These are phyloP conservation scores for Rhizopus stolonifer DNA, from an alignment of 371 early-diverging fungal species.

Conservation along the genomic window DNA sequence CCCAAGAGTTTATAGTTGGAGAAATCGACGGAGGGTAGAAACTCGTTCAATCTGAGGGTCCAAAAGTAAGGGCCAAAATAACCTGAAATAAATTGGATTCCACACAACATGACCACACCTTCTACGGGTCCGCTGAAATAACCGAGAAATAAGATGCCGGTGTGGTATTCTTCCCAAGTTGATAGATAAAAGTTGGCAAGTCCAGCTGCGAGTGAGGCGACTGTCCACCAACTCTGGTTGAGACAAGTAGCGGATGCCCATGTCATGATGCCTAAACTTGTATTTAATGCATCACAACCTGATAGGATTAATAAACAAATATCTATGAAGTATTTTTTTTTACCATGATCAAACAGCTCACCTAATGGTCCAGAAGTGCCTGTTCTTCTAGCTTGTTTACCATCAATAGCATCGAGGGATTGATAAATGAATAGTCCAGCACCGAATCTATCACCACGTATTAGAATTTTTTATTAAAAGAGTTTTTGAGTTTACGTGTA, in stretches of 20 bases:
- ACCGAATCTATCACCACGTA: conserved; percentile 65
- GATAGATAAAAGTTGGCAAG: conserved; percentile 88
- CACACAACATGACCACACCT: conserved; percentile 78
- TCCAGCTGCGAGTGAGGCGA: conserved; percentile 55
- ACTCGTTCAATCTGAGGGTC: conserved; percentile 34
- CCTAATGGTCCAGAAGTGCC: conserved; percentile 91
- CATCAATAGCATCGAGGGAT: conserved; percentile 97
- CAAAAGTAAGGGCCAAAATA: conserved; percentile 44
- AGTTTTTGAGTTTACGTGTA: conserved; percentile 42
- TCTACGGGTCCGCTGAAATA: conserved; percentile 96
- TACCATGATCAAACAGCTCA: conserved; percentile 92
- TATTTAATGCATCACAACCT: conserved; percentile 93
- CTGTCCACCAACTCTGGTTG: conserved; percentile 80
- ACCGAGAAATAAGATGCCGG: conserved; percentile 87
- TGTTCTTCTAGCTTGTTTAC: conserved; percentile 97
- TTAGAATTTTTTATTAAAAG: not conserved
- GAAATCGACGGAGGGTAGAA: conserved; percentile 16
- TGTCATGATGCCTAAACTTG: conserved; percentile 60
- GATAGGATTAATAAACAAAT: not conserved
- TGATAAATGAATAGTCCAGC: conserved; percentile 91
- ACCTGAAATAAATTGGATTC: conserved; percentile 69
- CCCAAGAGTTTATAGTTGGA: conserved; percentile 13
- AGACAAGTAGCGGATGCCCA: conserved; percentile 68
- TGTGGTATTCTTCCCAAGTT: conserved; percentile 97
- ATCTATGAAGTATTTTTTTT: not conserved